phyloP scores from a whole-genome alignment of 345 rosid genomes.

The Linum usitatissimum region DNA sequence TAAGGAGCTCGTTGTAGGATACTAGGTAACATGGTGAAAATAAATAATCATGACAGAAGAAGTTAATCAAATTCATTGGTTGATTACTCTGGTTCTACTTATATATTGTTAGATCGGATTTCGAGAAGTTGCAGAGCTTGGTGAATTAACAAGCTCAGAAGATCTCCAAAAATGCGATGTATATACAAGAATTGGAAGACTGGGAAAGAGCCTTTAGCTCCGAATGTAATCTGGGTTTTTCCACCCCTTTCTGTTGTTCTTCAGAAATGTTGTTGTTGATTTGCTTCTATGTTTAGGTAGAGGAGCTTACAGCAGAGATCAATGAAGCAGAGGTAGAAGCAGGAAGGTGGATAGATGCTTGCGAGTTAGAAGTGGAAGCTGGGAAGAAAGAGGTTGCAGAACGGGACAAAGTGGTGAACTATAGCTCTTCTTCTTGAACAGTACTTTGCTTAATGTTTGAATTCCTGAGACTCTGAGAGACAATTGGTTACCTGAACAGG shows the following conservation, averaged over 20 bases:
- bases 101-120: conserved; percentile 49
- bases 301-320: conserved; percentile 46
- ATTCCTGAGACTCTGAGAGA: background rate
- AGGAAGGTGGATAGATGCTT: conserved; percentile 87
- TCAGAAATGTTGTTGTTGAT: background rate
- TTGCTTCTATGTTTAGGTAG: conserved; percentile 34
- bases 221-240: conserved; percentile 42
- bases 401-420: conserved; percentile 52
- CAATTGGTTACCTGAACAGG: conserved; percentile 24
- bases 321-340: conserved; percentile 68
- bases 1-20: conserved; percentile 65
- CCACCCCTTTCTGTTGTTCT: background rate
- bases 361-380: conserved; percentile 91
- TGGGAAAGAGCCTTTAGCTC: conserved; percentile 42
- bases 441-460: background rate
- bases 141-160: conserved; percentile 45
- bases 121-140: conserved; percentile 53
- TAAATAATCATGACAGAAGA: too few species aligned
- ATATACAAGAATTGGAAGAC: conserved; percentile 55
- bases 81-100: background rate
- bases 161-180: conserved; percentile 31
- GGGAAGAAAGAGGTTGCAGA: conserved; percentile 58
- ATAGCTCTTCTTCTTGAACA: background rate
- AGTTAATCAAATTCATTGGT: background rate
- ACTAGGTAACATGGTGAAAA: too few species aligned